Conservation (phyloP, 306 rosid genomes). For the Lotus japonicus region DNA sequence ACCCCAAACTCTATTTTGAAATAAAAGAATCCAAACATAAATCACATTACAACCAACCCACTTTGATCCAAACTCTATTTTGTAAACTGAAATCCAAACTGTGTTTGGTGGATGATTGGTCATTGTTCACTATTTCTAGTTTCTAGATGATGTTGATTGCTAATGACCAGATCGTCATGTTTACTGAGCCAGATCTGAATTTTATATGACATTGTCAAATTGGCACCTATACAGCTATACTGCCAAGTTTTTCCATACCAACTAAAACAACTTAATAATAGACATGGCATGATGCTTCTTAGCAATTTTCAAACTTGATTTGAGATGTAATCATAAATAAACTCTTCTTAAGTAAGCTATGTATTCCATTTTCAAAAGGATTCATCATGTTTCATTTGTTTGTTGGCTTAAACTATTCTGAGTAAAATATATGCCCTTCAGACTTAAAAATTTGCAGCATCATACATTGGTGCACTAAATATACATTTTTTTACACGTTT, state of each 20-base stretch:
- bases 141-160: neutral
- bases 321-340: constrained; percentile 17
- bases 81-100: too few species aligned
- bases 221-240: neutral
- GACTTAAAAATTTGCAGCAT: too few species aligned
- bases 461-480: too few species aligned
- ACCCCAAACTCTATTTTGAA: too few species aligned
- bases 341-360: constrained; percentile 9
- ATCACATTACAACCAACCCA: too few species aligned
- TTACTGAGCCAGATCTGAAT: neutral
- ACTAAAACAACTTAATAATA: constrained; percentile 13
- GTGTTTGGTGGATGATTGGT: neutral
- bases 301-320: constrained; percentile 6
- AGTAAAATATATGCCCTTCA: too few species aligned
- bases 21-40: too few species aligned
- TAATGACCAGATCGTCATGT: neutral
- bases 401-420: too few species aligned
- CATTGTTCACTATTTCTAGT: neutral
- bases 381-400: neutral
- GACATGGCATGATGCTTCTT: constrained; percentile 7
- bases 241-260: too few species aligned
- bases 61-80: too few species aligned
- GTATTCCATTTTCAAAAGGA: neutral
- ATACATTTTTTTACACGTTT: too few species aligned
- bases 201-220: neutral